These are phyloP conservation scores for Danielia oregonensis DNA, from an alignment of 805 yeast species.

Conservation along the genomic window DNA sequence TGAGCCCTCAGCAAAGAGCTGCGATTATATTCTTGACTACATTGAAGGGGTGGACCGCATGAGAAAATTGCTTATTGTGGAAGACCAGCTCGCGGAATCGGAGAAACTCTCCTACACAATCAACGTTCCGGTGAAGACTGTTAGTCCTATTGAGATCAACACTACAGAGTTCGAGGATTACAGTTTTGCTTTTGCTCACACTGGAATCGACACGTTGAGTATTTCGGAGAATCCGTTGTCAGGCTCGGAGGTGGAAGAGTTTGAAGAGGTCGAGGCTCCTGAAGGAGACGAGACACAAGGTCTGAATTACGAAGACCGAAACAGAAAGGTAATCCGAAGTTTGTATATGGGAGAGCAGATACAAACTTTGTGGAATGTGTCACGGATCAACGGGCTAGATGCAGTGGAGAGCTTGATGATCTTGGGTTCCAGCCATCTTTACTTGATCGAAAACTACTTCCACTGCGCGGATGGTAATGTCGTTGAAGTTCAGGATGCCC, in stretches of 20 bases:
- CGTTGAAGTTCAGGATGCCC: constrained; percentile 64
- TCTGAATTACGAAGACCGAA: constrained; percentile 54
- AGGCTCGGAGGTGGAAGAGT: constrained; percentile 19
- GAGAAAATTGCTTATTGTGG: constrained; percentile 58
- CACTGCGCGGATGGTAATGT: constrained; percentile 50
- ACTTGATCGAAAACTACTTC: constrained; percentile 67
- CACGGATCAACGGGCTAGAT: constrained; percentile 72
- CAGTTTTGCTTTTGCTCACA: constrained; percentile 10
- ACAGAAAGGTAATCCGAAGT: constrained; percentile 69
- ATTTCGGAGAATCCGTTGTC: constrained; percentile 14
- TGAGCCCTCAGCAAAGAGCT: constrained; percentile 10
- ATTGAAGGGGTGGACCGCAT: constrained; percentile 69
- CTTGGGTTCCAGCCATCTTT: constrained; percentile 60
- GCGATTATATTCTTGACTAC: constrained; percentile 53
- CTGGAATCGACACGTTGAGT: constrained; percentile 26
- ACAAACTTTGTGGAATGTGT: constrained; percentile 68
- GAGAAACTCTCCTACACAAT: constrained; percentile 41
- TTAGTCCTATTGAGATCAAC: constrained; percentile 17
- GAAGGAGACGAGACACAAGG: constrained; percentile 5
- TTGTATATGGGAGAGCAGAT: constrained; percentile 69
- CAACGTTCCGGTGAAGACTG: constrained; percentile 33
- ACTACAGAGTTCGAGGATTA: constrained; percentile 15
- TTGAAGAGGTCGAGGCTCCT: constrained; percentile 15
- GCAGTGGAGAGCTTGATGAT: constrained; percentile 74
- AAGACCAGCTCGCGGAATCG: constrained; percentile 44